Evolutionary conservation across 1,284 basidiomycete genomes (phyloP).

Genomic region (Ustilago hordei): DNA sequence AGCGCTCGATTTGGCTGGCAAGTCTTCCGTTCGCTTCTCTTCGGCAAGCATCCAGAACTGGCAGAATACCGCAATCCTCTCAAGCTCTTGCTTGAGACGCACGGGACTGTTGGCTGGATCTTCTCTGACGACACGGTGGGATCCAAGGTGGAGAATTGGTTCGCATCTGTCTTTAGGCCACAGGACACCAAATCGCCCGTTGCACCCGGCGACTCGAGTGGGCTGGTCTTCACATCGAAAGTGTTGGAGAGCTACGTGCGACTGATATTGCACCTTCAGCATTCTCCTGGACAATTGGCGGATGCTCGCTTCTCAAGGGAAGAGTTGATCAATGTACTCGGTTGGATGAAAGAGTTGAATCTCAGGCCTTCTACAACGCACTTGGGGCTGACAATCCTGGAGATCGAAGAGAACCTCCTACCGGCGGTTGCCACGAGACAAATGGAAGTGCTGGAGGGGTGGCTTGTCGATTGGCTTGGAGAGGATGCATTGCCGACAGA

Average conservation of each 20-base stretch:
- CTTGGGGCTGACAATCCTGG: slow-evolving; percentile 36
- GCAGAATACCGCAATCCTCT: slow-evolving; percentile 23
- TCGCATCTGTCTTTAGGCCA: slow-evolving; percentile 27
- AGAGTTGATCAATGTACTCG: slow-evolving; percentile 34
- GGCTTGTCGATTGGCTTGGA: slow-evolving; percentile 35
- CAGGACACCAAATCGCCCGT: neutral
- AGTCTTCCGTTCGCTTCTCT: slow-evolving; percentile 37
- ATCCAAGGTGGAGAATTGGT: slow-evolving; percentile 33
- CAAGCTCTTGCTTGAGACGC: slow-evolving; percentile 12
- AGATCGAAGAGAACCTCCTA: slow-evolving; percentile 39
- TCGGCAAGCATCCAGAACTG: slow-evolving; percentile 39
- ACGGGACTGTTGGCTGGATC: slow-evolving; percentile 29
- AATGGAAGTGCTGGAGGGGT: slow-evolving; percentile 34
- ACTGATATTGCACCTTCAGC: slow-evolving; percentile 29
- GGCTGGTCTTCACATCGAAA: slow-evolving; percentile 28
- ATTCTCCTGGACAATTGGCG: slow-evolving; percentile 16
- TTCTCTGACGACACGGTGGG: slow-evolving; percentile 31
- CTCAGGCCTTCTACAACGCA: slow-evolving; percentile 24
- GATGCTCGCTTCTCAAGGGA: slow-evolving; percentile 3
- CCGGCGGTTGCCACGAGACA: slow-evolving; percentile 32
- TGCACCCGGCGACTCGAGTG: slow-evolving; percentile 2
- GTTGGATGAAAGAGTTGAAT: slow-evolving; percentile 40
- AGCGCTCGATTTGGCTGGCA: slow-evolving; percentile 22
- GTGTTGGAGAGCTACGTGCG: slow-evolving; percentile 44
- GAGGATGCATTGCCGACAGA: slow-evolving; percentile 16